Conservation (phyloP, 1,284 basidiomycete species). For the Sporisorium scitamineum region DNA sequence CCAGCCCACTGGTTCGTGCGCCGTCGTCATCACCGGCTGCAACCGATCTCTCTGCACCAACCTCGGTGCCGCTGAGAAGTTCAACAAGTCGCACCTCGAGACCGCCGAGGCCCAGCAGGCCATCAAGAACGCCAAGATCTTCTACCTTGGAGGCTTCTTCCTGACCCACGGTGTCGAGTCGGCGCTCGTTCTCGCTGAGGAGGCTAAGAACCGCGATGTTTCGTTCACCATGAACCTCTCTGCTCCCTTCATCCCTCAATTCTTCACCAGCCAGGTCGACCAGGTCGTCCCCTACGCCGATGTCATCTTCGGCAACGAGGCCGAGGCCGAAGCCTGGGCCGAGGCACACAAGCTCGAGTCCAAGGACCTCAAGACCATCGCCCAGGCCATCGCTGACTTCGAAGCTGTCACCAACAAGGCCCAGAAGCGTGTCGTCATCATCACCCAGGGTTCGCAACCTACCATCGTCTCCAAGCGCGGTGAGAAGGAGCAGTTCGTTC, state of each 20-base stretch:
- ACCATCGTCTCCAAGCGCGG: constrained; percentile 82
- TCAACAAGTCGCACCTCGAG: constrained; percentile 82
- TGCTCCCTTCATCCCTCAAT: constrained; percentile 96
- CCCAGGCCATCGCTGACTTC: constrained; percentile 65
- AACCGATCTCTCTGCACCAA: constrained; percentile 93
- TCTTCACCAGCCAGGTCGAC: constrained; percentile 78
- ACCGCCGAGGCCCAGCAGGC: constrained; percentile 82
- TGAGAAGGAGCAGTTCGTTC: constrained; percentile 72
- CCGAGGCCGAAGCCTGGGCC: constrained; percentile 90
- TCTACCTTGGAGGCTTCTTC: constrained; percentile 98
- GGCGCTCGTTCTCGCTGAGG: constrained; percentile 81
- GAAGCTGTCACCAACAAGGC: constrained; percentile 47
- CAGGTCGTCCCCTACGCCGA: constrained; percentile 64
- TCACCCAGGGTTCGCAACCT: constrained; percentile 88
- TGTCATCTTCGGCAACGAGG: constrained; percentile 80
- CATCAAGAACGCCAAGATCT: constrained; percentile 84
- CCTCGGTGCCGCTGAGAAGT: constrained; percentile 89
- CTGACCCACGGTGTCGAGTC: constrained; percentile 89
- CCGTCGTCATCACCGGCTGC: constrained; percentile 93
- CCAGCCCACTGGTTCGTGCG: constrained; percentile 94
- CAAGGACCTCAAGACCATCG: constrained; percentile 63
- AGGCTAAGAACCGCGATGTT: constrained; percentile 82
- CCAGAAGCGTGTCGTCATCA: constrained; percentile 83
- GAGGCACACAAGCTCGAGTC: constrained; percentile 71
- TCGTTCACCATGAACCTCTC: constrained; percentile 83